A percentile compares a stretch with the other conserved stretches of the same genome.
phyloP scores from a whole-genome alignment of 2,329 filamentous ascomycete genomes.

The Penicillium sp. region DNA sequence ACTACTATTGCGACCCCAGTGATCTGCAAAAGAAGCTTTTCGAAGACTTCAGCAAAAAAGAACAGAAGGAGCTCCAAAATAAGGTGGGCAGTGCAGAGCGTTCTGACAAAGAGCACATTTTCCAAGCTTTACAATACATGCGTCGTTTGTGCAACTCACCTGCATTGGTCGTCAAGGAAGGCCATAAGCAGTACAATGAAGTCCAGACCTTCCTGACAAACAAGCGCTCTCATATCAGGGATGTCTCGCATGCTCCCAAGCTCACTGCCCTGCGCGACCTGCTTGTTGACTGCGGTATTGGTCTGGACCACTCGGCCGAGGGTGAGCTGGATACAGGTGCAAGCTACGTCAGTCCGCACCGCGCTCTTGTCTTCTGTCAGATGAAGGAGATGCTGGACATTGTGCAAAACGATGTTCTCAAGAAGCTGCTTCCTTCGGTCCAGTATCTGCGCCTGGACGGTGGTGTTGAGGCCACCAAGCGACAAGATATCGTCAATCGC shows the following conservation, averaged over 20 bases:
- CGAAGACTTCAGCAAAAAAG: constrained; percentile 91
- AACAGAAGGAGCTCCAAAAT: constrained; percentile 78
- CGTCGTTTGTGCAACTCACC: constrained; percentile 98
- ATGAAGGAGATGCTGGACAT: constrained; percentile 99
- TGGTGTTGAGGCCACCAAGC: constrained; percentile 82
- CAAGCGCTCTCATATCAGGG: constrained; percentile 75
- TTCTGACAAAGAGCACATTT: constrained; percentile 95
- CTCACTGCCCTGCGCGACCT: constrained; percentile 83
- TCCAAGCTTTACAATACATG: constrained; percentile 99
- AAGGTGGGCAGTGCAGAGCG: constrained; percentile 82
- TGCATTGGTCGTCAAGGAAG: constrained; percentile 90
- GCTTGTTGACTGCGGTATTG: constrained; percentile 97
- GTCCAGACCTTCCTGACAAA: constrained; percentile 74
- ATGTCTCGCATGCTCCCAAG: constrained; percentile 86
- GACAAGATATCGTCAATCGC: constrained; percentile 96
- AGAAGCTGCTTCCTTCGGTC: constrained; percentile 83
- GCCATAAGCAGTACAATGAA: constrained; percentile 81
- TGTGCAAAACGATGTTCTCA: constrained; percentile 89
- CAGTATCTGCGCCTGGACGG: constrained; percentile 94
- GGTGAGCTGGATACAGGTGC: constrained; percentile 55
- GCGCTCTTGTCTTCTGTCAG: constrained; percentile 94
- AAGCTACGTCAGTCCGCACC: constrained; percentile 89
- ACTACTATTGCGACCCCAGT: constrained; percentile 97
- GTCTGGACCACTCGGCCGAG: constrained; percentile 58
- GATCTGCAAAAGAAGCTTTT: constrained; percentile 93